These are phyloP conservation scores for Curvularia verruculosa DNA, from an alignment of 2,329 filamentous ascomycete species.

Conservation along the genomic window DNA sequence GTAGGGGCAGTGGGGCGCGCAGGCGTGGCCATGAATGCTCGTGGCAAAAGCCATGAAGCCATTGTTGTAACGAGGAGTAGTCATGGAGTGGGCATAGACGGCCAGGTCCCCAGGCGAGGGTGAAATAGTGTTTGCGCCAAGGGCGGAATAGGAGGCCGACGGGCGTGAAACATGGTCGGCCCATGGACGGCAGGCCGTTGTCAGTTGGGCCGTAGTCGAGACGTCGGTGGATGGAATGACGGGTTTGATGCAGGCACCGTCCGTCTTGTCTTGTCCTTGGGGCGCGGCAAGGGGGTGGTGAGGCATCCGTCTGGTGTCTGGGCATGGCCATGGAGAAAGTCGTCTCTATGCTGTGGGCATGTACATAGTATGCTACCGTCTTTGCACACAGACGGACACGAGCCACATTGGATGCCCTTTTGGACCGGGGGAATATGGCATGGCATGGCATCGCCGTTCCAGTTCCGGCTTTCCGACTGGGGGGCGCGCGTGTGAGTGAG, in stretches of 20 bases:
- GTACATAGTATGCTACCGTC: too few relatives aligned
- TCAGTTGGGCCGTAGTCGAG: too few relatives aligned
- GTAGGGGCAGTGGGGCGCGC: not conserved
- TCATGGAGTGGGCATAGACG: too few relatives aligned
- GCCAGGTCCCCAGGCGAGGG: too few relatives aligned
- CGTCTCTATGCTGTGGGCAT: too few relatives aligned
- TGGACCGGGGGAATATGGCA: constrained; percentile 6
- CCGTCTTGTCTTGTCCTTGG: too few relatives aligned
- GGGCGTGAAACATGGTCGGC: too few relatives aligned
- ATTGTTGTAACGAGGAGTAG: too few relatives aligned
- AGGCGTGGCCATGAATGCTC: not conserved
- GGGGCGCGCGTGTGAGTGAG: not conserved
- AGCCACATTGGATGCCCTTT: constrained; percentile 4
- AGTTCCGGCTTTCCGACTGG: not conserved
- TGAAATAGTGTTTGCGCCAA: not conserved
- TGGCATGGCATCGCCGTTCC: too few relatives aligned
- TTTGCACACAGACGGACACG: not conserved
- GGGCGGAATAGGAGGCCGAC: not conserved
- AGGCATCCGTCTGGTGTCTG: not conserved
- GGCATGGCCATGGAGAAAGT: too few relatives aligned
- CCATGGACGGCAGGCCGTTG: too few relatives aligned
- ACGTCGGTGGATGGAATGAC: not conserved
- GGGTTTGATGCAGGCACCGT: constrained; percentile 13
- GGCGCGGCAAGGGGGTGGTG: constrained; percentile 8
- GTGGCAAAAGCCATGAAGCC: not conserved